Evolutionary conservation across 495 filamentous ascomycete species (phyloP).

Genomic region (Podospora bellae-mahoneyi): DNA sequence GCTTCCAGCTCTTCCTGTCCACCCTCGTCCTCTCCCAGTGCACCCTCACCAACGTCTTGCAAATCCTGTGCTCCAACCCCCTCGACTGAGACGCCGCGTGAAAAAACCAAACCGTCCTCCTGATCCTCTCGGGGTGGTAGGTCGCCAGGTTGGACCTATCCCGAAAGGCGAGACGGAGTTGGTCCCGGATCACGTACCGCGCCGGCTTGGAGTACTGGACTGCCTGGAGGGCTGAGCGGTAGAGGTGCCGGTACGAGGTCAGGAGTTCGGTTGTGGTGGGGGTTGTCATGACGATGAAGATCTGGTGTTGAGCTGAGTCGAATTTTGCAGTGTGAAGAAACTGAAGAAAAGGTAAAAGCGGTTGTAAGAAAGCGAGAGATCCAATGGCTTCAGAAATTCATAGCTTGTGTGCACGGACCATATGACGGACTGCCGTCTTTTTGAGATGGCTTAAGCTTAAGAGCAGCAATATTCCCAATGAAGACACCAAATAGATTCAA

Average conservation of each 20-base stretch:
- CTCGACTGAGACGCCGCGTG: conserved; percentile 59
- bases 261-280: conserved; percentile 46
- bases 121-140: conserved; percentile 59
- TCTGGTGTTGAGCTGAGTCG: too few relatives aligned
- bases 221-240: conserved; percentile 68
- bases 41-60: conserved; percentile 69
- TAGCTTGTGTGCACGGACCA: neutral
- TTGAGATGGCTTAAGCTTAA: neutral
- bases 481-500: neutral
- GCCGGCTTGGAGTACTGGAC: conserved; percentile 77
- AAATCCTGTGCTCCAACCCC: conserved; percentile 75
- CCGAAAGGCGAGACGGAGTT: conserved; percentile 70
- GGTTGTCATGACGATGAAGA: neutral
- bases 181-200: conserved; percentile 61
- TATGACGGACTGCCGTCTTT: neutral
- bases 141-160: conserved; percentile 39
- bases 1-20: conserved; percentile 7
- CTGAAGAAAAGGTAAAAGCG: too few relatives aligned
- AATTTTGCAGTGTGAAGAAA: too few relatives aligned
- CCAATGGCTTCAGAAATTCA: neutral
- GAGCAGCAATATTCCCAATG: neutral
- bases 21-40: conserved; percentile 37
- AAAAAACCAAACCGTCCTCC: conserved; percentile 76
- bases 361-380: neutral
- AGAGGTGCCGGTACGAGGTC: conserved; percentile 76